Evolutionary conservation across 2,329 filamentous ascomycete genomes (phyloP).

Genomic region (Colletotrichum sp.): DNA sequence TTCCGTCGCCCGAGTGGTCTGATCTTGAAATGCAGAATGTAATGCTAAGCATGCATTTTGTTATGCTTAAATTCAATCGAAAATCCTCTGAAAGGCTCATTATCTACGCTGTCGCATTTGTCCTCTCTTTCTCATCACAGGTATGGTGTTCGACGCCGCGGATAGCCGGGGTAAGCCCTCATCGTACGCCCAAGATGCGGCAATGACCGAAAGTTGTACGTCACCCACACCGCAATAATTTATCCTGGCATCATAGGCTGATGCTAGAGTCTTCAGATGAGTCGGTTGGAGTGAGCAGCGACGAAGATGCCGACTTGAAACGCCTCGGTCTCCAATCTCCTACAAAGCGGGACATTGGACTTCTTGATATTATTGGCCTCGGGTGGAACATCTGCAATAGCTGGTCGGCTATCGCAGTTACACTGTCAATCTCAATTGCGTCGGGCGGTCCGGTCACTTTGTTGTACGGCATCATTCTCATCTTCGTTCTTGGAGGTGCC

Average conservation of each 20-base stretch:
- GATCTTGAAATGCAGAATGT: neutral
- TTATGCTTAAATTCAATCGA: neutral
- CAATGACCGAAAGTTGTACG: neutral
- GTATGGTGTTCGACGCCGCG: accelerated
- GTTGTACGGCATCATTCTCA: constrained; percentile 34
- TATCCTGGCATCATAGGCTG: accelerated
- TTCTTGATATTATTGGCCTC: neutral
- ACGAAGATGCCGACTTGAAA: neutral
- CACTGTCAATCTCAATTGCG: constrained; percentile 21
- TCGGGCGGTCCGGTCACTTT: constrained; percentile 13
- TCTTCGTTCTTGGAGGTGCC: constrained; percentile 27
- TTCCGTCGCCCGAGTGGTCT: neutral
- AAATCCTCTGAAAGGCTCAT: neutral
- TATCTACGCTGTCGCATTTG: accelerated
- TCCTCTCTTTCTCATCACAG: accelerated
- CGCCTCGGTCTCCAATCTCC: neutral
- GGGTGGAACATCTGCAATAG: constrained; percentile 27
- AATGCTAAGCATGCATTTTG: accelerated
- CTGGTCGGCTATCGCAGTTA: constrained; percentile 27
- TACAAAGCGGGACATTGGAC: constrained; percentile 2
- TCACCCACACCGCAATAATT: accelerated
- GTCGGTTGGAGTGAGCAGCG: neutral
- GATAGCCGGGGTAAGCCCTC: neutral
- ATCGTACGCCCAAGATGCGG: accelerated
- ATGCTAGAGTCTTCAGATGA: neutral